Evolutionary conservation across 768 basidiomycete species (phyloP), one percentile per base, ranked within the genome.

Genomic region (Russula sp.): DNA sequence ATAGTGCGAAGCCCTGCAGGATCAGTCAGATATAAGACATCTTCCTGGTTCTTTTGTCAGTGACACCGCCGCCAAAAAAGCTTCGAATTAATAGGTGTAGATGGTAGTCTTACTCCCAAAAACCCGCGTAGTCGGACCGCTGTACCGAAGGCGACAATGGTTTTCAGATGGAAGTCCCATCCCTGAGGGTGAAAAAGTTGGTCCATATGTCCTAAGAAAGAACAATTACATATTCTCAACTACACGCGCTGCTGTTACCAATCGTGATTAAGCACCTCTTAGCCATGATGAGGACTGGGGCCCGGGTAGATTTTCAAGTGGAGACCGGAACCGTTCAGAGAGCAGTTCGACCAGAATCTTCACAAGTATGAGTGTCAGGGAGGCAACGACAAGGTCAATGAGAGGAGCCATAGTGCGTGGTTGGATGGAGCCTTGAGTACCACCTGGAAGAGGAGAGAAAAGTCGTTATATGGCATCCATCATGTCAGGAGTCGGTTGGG

Each of bases 111-210:
- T 55, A 64, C 66, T 30, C 66, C 66, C 11, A 65, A 56, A 52
- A 65, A 67, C 1, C 63, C 66, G 6, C 63, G 52, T 10, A 67
- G 63, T 10, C 63, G 57, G 36, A 67, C 66, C 4, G 58, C 63
- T 4, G 63, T 67, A 24, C 66, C 66, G 55, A 49, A 67, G 8
- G 18, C 40, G 18, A 26, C 54, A 20, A 65, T 34, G 2, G 52
- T 46, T 51, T 65, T 65, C 53, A 65, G 38, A 51, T 67, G 66
- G n/a, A 67, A 65, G 22, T 67, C 54, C 63, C 63, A 65, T 5
- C 66, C 63, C n/a, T 64, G 65, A 30, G 66, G 66, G 26, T 60
- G 57, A 46, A 60, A 64, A 6, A 67, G 63, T 60, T 64, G 58
- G 54, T 51, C 54, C 28, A 65, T 52, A 32, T 65, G 57, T 18